Conservation (phyloP, 805 yeast species). For the Cyberlindnera nakhonratchasimensis region DNA sequence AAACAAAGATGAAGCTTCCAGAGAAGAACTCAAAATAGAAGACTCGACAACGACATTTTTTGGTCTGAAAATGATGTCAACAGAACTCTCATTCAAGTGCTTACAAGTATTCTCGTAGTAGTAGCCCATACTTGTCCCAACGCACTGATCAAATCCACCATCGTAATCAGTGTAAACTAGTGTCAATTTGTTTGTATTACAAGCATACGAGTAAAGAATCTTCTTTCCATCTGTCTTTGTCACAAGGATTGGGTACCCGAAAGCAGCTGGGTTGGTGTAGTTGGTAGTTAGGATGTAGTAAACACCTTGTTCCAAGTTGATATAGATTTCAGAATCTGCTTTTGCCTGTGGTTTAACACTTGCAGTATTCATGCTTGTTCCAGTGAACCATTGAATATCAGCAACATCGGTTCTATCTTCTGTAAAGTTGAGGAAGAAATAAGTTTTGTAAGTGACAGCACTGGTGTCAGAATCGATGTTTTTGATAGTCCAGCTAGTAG, state of each 20-base stretch:
- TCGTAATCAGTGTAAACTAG: slow-evolving; percentile 1
- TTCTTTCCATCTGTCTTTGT: slow-evolving; percentile 9
- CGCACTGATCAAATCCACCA: slow-evolving; percentile 11
- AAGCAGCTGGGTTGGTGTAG: not conserved
- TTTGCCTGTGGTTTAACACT: not conserved
- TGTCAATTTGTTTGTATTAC: not conserved
- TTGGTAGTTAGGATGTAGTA: slow-evolving; percentile 4
- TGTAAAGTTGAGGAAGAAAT: slow-evolving; percentile 19
- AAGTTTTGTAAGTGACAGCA: slow-evolving; percentile 6
- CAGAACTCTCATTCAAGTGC: not conserved
- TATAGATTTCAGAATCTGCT: slow-evolving; percentile 12
- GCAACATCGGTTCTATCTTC: slow-evolving; percentile 17
- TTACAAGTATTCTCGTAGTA: slow-evolving; percentile 6
- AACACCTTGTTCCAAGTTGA: slow-evolving; percentile 21
- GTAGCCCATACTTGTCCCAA: not conserved
- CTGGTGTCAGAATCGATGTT: not conserved
- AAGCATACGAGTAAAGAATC: slow-evolving; percentile 7
- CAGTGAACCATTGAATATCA: slow-evolving; percentile 17
- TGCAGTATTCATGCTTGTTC: not conserved
- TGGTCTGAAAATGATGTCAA: slow-evolving; percentile 2
- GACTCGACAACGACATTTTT: not conserved
- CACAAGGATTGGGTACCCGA: slow-evolving; percentile 5
- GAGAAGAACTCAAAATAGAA: not conserved
- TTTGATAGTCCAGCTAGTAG: slow-evolving; percentile 12
- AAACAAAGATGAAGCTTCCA: slow-evolving; percentile 1